Conservation (phyloP, 2,329 filamentous ascomycete genomes). For the Colletotrichum eremochloae region DNA sequence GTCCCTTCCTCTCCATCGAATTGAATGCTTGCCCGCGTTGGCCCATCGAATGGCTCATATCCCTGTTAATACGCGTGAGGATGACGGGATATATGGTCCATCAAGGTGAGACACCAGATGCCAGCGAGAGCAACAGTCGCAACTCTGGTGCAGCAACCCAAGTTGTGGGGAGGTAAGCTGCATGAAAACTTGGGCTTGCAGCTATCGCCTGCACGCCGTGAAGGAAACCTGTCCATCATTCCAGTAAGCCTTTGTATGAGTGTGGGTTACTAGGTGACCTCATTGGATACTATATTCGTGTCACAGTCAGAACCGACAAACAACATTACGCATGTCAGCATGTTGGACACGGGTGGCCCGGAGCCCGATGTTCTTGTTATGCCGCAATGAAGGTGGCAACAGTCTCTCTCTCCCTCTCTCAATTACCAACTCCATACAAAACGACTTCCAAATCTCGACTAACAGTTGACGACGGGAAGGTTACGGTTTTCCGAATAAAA, state of each 20-base stretch:
- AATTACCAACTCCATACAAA: neutral
- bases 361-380: conserved; percentile 3
- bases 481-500: neutral
- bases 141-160: conserved; percentile 13
- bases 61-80: conserved; percentile 1
- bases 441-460: neutral
- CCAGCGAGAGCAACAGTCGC: conserved; percentile 21
- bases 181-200: neutral
- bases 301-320: conserved; percentile 28
- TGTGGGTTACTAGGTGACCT: conserved; percentile 7
- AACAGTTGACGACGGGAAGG: neutral
- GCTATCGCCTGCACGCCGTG: neutral
- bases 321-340: conserved; percentile 8
- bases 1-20: neutral
- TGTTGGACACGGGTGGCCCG: conserved; percentile 11
- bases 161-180: neutral
- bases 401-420: neutral
- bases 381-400: neutral
- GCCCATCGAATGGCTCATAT: conserved; percentile 7
- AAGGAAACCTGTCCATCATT: conserved; percentile 16
- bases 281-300: conserved; percentile 16
- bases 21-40: neutral
- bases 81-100: neutral
- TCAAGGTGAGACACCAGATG: conserved; percentile 6
- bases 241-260: neutral